Evolutionary conservation across 2,329 filamentous ascomycete genomes (phyloP), one percentile per base, ranked within the genome.

Genomic region (Cadophora gregata): DNA sequence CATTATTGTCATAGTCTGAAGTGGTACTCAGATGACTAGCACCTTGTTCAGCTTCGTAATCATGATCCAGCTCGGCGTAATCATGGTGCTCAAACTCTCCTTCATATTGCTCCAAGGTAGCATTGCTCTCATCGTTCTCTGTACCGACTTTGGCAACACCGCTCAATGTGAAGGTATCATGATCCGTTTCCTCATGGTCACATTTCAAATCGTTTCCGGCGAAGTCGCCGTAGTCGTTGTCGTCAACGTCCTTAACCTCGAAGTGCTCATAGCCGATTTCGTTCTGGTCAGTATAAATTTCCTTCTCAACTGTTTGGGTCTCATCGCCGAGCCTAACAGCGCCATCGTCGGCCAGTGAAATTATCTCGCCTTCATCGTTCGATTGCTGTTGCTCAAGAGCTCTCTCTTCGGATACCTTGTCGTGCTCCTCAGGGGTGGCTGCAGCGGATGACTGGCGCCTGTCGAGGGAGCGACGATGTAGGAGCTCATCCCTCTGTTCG

Each of bases 221-320:
- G 58, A 31, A 47, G 31, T 80, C 79, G 55, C 78, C 78, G 29
- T 78, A 78, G 51, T 81, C 79, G 45, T 80, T 78, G 10, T 72
- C 66, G 48, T 67, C 59, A 45, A 27, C n/a, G 56, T 68, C 36
- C 59, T 58, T 33, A 12, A 31, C 4, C 7, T n/a, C 24, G 42
- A 42, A 31, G 12, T 53, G 27, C 42, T 81, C 78, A 58, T 80
- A 79, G 50, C 78, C 78, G 29, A 78, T 79, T 59, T 81, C 80
- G 47, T 80, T 78, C 14, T 73, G 66, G 48, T 69, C 56, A 51
- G 24, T n/a, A 58, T 66, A 29, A 50, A 42, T 33, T 42, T 25
- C 55, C 31, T 58, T 38, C 21, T 16, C 55, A 9, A 38, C 3
- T 27, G n/a, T 12, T 5, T n/a, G 33, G 2, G 5, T 25, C 12